These are phyloP conservation scores for Sporothrix pseudoabietina DNA, from an alignment of 2,329 filamentous ascomycete species.

Conservation along the genomic window DNA sequence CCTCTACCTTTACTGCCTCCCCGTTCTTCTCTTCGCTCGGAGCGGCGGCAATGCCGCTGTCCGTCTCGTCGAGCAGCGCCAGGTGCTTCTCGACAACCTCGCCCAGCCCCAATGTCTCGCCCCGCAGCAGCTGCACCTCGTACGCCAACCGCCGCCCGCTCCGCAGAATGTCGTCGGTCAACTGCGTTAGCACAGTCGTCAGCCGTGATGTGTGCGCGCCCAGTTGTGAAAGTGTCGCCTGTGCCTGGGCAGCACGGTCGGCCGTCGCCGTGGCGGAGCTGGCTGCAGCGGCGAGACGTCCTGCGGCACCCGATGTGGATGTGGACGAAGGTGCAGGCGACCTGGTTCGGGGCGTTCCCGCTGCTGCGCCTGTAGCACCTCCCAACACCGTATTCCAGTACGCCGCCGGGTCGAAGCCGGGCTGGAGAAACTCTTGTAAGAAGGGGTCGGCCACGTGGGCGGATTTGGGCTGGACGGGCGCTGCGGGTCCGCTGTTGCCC, in stretches of 20 bases:
- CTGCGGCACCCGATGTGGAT: constrained; percentile 28
- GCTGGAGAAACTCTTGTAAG: constrained; percentile 72
- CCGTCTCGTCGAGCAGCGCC: constrained; percentile 66
- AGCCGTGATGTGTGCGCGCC: constrained; percentile 85
- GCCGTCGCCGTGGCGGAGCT: constrained; percentile 35
- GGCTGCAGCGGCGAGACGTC: constrained; percentile 27
- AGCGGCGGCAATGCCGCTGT: not conserved
- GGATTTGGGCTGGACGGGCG: constrained; percentile 53
- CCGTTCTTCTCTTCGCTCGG: not conserved
- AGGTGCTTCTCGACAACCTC: constrained; percentile 62
- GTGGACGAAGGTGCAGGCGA: constrained; percentile 34
- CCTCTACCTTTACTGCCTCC: not conserved
- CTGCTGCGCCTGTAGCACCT: not conserved
- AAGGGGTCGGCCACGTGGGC: constrained; percentile 70
- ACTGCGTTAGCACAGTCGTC: constrained; percentile 76
- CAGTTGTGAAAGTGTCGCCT: constrained; percentile 81
- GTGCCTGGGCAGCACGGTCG: constrained; percentile 73
- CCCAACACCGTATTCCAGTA: constrained; percentile 83
- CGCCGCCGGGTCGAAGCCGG: constrained; percentile 81
- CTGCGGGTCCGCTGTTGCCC: not conserved
- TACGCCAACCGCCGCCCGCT: constrained; percentile 88
- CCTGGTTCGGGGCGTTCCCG: not conserved
- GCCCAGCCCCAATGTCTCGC: constrained; percentile 78
- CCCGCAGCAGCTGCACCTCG: constrained; percentile 89
- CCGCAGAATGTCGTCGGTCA: constrained; percentile 93